Conservation (phyloP, 2,329 filamentous ascomycete genomes). For the Colletotrichum sp. region DNA sequence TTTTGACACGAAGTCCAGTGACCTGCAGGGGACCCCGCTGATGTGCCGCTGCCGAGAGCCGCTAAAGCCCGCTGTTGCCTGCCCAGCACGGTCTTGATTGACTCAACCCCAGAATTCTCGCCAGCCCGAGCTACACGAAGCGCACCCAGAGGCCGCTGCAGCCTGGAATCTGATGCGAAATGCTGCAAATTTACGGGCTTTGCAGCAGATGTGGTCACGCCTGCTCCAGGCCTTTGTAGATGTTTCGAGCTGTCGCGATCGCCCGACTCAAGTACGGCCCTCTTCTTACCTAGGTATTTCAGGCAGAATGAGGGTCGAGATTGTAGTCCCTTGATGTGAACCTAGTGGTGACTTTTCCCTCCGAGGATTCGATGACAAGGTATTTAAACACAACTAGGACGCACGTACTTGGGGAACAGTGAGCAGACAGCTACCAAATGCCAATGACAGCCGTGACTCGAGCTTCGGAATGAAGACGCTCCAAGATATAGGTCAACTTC, state of each 20-base stretch:
- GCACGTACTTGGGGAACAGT: background rate
- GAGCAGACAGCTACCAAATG: background rate
- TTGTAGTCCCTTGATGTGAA: background rate
- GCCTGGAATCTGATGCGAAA: background rate
- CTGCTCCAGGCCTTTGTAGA: background rate
- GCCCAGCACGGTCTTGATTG: background rate
- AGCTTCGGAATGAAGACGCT: background rate
- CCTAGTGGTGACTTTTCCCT: background rate
- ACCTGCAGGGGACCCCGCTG: background rate
- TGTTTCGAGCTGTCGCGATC: background rate
- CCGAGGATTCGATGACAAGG: background rate
- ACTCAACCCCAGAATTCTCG: background rate
- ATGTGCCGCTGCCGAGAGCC: background rate
- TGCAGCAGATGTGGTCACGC: background rate
- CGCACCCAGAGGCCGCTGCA: background rate
- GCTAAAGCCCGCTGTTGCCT: conserved; percentile 14
- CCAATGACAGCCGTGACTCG: background rate
- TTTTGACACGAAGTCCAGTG: conserved; percentile 20
- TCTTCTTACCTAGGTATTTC: background rate
- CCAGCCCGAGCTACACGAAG: background rate
- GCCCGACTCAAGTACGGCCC: background rate
- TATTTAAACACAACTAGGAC: background rate
- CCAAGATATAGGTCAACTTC: background rate
- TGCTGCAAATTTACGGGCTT: background rate
- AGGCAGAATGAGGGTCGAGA: background rate